Evolutionary conservation across 352 stramenopile genomes (phyloP).

Genomic region (Phytophthora citricola): DNA sequence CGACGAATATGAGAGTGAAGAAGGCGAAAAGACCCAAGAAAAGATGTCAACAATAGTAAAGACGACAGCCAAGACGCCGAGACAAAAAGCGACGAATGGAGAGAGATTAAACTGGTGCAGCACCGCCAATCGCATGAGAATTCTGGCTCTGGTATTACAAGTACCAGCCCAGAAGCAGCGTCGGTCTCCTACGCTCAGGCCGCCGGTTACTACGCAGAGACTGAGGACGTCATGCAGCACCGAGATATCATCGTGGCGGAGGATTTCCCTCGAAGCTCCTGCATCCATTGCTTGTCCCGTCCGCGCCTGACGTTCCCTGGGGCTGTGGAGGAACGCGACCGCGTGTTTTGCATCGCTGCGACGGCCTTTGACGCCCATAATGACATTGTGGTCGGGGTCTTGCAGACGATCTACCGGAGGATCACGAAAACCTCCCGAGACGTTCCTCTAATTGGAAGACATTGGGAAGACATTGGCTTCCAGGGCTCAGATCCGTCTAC

Average conservation of each 20-base stretch:
- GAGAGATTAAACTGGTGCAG: constrained; percentile 60
- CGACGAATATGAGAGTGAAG: constrained; percentile 27
- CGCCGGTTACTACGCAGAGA: constrained; percentile 48
- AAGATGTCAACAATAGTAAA: not conserved
- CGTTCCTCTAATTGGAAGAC: constrained; percentile 59
- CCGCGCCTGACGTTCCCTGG: constrained; percentile 60
- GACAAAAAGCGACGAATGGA: constrained; percentile 50
- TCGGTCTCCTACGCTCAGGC: constrained; percentile 48
- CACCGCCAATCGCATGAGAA: constrained; percentile 20
- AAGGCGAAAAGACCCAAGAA: constrained; percentile 11
- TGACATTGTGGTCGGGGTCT: constrained; percentile 52
- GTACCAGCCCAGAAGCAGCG: constrained; percentile 11
- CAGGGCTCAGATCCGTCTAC: constrained; percentile 89
- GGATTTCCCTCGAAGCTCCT: constrained; percentile 56
- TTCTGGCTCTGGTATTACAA: not conserved
- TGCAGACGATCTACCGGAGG: constrained; percentile 75
- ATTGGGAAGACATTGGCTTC: constrained; percentile 92
- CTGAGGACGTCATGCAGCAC: constrained; percentile 46
- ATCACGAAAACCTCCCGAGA: constrained; percentile 43
- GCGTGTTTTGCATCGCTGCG: constrained; percentile 76
- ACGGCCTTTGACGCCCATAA: constrained; percentile 57
- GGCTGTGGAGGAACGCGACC: constrained; percentile 69
- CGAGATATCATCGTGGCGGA: constrained; percentile 65
- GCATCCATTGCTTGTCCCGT: constrained; percentile 66
- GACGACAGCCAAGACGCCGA: constrained; percentile 19